Evolutionary conservation across 495 filamentous ascomycete species (phyloP).

Genomic region (Aspergillus asperescens): DNA sequence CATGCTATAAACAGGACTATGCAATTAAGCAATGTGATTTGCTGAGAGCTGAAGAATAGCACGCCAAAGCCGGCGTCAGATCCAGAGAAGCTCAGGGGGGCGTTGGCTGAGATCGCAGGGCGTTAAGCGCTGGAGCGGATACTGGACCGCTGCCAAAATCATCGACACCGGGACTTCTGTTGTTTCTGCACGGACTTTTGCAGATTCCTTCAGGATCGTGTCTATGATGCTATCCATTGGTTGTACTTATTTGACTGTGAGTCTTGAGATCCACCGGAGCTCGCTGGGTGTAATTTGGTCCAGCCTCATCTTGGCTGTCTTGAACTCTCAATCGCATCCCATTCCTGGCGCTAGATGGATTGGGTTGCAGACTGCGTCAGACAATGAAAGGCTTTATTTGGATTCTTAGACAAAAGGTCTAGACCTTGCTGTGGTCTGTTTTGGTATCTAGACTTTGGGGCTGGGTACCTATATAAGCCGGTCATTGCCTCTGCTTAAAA

Average conservation of each 20-base stretch:
- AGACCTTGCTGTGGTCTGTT: constrained; percentile 6
- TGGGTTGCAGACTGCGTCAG: background rate
- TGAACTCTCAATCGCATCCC: background rate
- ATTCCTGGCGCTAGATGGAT: constrained; percentile 7
- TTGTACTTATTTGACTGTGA: background rate
- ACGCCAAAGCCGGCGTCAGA: constrained; percentile 26
- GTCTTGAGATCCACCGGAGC: background rate
- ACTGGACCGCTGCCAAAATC: background rate
- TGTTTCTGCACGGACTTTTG: background rate
- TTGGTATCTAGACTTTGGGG: background rate
- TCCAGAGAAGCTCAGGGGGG: constrained; percentile 14
- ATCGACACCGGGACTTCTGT: background rate
- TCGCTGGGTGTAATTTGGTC: background rate
- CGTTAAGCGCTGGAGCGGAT: constrained; percentile 12
- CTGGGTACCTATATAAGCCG: constrained; percentile 8
- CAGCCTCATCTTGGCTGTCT: constrained; percentile 6
- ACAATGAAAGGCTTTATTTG: constrained; percentile 5
- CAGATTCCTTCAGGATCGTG: too few relatives aligned
- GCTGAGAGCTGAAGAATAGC: background rate
- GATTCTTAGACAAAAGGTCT: background rate
- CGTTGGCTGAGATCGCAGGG: constrained; percentile 29
- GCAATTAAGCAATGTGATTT: too few relatives aligned
- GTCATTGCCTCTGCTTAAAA: constrained; percentile 1
- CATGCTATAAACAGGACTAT: background rate
- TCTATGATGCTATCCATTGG: background rate